Evolutionary conservation across 805 yeast genomes (phyloP), one percentile per base, ranked within the genome.

Genomic region (Starmerella stellata): DNA sequence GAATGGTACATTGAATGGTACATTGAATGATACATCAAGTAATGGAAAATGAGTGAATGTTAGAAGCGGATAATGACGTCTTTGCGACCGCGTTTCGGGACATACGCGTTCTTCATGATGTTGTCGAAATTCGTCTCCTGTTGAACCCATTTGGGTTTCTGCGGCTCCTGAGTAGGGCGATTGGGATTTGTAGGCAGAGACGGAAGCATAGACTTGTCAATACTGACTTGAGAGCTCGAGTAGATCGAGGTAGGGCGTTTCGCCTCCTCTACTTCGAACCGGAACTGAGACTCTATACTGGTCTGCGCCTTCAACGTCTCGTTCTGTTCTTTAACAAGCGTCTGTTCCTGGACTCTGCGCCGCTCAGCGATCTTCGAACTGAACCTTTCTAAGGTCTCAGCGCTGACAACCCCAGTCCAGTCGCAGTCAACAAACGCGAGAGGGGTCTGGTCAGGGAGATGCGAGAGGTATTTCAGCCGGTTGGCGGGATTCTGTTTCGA

Each of bases 401-500:
- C 52, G 32, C 46, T 54, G 30, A 51, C 41, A 36, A 50, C 54
- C 62, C 62, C 48, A 52, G 51, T 56, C 96, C 96, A 87, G 53
- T 81, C 76, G 37, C 94, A 69, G 50, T 90, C 96, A 39, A 90
- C 53, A 45, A 80, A 74, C 9, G 83, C 92, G 32, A 87, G 56
- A 38, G 77, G 78, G 0, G 94, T 77, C 1, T 95, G 95, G 21
- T 71, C 54, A 0, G 98, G 95, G 18, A 83, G 58, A 56, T 87
- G 87, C 1, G 78, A 67, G 40, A 90, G 58, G 54, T 78, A 82
- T 55, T 82, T 85, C 54, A 67, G 67, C 46, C 74, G 71, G 37
- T 69, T 68, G 2, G 70, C 49, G 2, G n/a, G 15, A 21, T 19
- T 32, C 15, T 21, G 11, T 15, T 29, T 29, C 15, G 34, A 28